Conservation (phyloP, 495 filamentous ascomycete species). For the Venustampulla echinocandica region DNA sequence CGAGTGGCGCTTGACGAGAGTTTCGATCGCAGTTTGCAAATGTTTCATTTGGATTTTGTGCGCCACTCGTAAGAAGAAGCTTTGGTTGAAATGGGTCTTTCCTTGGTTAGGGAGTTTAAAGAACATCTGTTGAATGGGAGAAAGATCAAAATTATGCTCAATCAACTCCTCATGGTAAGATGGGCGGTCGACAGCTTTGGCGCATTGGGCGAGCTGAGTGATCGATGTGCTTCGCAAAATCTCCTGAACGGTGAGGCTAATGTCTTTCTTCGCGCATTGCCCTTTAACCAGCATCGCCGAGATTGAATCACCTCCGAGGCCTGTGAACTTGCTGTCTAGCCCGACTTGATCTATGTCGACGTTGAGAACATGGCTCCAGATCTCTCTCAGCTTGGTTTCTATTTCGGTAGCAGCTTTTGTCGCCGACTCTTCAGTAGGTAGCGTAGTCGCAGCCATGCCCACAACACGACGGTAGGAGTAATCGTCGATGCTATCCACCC, state of each 20-base stretch:
- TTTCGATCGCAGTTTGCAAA: slow-evolving; percentile 46
- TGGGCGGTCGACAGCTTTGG: background rate
- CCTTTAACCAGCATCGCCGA: slow-evolving; percentile 26
- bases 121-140: slow-evolving; percentile 65
- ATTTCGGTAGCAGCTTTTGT: background rate
- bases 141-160: slow-evolving; percentile 50
- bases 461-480: background rate
- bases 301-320: slow-evolving; percentile 30
- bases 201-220: slow-evolving; percentile 4
- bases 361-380: slow-evolving; percentile 35
- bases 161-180: slow-evolving; percentile 23
- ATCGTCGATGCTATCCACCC: background rate
- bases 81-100: slow-evolving; percentile 67
- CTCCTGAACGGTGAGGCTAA: slow-evolving; percentile 20
- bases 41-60: slow-evolving; percentile 37
- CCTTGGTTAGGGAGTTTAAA: slow-evolving; percentile 48
- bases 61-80: slow-evolving; percentile 54
- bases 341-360: slow-evolving; percentile 25
- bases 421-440: background rate
- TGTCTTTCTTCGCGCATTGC: slow-evolving; percentile 3
- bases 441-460: background rate
- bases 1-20: slow-evolving; percentile 53
- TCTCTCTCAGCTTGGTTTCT: background rate
- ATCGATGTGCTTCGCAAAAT: slow-evolving; percentile 12
- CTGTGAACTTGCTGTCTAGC: slow-evolving; percentile 22